Evolutionary conservation across 768 basidiomycete genomes (phyloP).

Genomic region (Auricularia cornea): DNA sequence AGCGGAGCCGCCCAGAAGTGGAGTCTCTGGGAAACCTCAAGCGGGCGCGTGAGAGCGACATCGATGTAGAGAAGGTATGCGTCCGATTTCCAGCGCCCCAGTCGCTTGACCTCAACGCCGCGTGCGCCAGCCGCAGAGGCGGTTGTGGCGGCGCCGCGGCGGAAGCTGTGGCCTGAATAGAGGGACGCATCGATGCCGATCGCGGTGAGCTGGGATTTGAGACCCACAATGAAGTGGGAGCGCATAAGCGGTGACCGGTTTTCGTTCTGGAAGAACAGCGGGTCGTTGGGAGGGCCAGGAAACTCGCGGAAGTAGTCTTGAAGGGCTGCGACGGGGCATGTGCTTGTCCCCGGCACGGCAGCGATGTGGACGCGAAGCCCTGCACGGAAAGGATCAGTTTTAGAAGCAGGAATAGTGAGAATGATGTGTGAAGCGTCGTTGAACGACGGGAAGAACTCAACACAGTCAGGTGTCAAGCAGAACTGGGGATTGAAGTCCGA

Average conservation of each 20-base stretch:
- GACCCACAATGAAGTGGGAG: background rate
- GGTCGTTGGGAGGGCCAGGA: constrained; percentile 1
- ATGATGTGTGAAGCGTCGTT: constrained; percentile 11
- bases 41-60: background rate
- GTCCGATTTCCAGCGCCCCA: constrained; percentile 31
- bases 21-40: too few species aligned
- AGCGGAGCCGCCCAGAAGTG: too few species aligned
- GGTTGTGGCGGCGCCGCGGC: too few species aligned
- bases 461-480: constrained; percentile 16
- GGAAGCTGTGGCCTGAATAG: constrained; percentile 14
- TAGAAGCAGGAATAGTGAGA: constrained; percentile 26
- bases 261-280: constrained; percentile 8
- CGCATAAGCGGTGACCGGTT: constrained; percentile 6
- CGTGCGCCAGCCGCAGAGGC: constrained; percentile 22
- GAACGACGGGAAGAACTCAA: constrained; percentile 21
- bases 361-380: constrained; percentile 19
- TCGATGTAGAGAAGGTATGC: constrained; percentile 34
- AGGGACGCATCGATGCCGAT: constrained; percentile 6
- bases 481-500: constrained; percentile 9
- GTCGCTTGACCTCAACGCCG: constrained; percentile 29
- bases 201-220: background rate
- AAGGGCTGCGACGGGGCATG: constrained; percentile 8
- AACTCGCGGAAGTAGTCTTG: constrained; percentile 5
- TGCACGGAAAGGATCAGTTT: constrained; percentile 29
- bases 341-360: constrained; percentile 7